phyloP scores from a whole-genome alignment of 1,284 basidiomycete genomes.

The Cystobasidium slooffiae region DNA sequence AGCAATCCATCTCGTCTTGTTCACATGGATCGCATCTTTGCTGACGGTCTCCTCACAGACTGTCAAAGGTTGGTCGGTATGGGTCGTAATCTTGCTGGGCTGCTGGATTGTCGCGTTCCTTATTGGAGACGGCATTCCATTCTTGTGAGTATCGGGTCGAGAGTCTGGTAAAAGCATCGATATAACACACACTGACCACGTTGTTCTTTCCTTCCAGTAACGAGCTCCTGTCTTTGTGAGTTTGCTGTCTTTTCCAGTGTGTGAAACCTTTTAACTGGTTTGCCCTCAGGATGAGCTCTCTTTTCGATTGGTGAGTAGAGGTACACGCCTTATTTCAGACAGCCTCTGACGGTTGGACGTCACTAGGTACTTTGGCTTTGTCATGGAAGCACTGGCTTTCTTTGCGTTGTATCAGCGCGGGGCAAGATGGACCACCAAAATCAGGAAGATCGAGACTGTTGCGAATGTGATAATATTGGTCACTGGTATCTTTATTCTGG shows the following conservation, averaged over 20 bases:
- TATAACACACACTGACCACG: background rate
- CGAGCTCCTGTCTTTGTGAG: conserved; percentile 41
- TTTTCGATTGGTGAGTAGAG: conserved; percentile 19
- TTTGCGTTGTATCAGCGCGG: conserved; percentile 29
- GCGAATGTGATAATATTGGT: conserved; percentile 23
- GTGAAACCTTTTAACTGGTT: background rate
- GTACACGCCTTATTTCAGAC: background rate
- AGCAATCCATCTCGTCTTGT: background rate
- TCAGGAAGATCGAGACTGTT: conserved; percentile 25
- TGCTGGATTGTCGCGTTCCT: conserved; percentile 68
- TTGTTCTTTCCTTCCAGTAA: background rate
- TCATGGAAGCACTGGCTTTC: conserved; percentile 34
- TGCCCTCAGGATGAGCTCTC: conserved; percentile 11
- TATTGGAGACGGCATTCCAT: conserved; percentile 62
- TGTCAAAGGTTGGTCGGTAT: conserved; percentile 65
- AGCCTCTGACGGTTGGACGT: background rate
- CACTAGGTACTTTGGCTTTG: conserved; percentile 24
- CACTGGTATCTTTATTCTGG: conserved; percentile 33
- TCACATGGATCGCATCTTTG: conserved; percentile 57
- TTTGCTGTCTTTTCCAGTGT: background rate
- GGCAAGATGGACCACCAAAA: conserved; percentile 19
- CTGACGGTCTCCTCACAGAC: conserved; percentile 62
- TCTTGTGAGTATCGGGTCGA: conserved; percentile 57
- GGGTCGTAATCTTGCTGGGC: conserved; percentile 64
- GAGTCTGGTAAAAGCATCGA: no score